Conservation (phyloP, 176 grass and related monocot species). For the Tillandsia leiboldiana region DNA sequence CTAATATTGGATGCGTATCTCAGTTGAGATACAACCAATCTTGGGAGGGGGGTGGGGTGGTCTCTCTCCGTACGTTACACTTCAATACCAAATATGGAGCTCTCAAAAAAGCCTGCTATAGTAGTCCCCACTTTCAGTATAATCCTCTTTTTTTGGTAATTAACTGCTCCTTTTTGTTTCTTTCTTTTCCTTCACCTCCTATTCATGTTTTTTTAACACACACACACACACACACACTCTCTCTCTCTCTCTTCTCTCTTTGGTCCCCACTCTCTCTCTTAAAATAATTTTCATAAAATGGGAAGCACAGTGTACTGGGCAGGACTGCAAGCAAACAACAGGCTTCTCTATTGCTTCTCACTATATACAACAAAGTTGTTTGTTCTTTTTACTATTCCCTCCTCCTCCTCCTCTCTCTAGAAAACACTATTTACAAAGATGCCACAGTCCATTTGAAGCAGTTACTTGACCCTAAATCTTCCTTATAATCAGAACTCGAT, state of each 20-base stretch:
- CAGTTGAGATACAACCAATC: conserved; percentile 7
- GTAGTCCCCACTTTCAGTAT: not conserved
- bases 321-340: conserved; percentile 2
- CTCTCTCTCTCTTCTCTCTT: not conserved
- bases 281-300: not conserved
- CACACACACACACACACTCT: too few species aligned
- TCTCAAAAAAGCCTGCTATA: not conserved
- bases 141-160: not conserved
- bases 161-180: not conserved
- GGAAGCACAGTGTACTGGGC: not conserved
- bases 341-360: not conserved
- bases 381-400: not conserved
- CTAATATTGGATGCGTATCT: conserved; percentile 1
- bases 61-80: not conserved
- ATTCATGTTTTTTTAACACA: not conserved
- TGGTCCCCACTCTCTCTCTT: not conserved
- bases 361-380: not conserved
- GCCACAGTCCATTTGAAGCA: too few species aligned
- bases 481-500: too few species aligned
- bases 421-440: too few species aligned
- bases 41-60: not conserved
- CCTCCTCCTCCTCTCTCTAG: too few species aligned
- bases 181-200: not conserved
- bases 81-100: not conserved
- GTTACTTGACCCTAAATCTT: too few species aligned